These are phyloP conservation scores for Penicillium sp. DNA, from an alignment of 2,329 filamentous ascomycete species.

Conservation along the genomic window DNA sequence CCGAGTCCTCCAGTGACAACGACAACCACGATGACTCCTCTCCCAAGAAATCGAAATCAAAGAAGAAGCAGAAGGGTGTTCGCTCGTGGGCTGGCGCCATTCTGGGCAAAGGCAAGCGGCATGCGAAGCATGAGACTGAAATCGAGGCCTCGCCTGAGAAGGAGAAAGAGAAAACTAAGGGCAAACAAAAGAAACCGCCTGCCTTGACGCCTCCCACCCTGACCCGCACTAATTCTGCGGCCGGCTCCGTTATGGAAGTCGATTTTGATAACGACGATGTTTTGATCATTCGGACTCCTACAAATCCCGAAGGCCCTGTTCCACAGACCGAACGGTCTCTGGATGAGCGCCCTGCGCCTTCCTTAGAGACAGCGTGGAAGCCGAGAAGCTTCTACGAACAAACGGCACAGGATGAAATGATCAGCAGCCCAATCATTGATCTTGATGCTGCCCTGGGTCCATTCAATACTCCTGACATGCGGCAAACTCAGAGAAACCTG, in stretches of 20 bases:
- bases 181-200: conserved; percentile 7
- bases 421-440: conserved; percentile 78
- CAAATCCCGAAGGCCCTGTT: conserved; percentile 35
- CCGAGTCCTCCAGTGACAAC: conserved; percentile 31
- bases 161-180: conserved; percentile 5
- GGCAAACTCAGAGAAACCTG: conserved; percentile 29
- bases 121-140: conserved; percentile 42
- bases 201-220: conserved; percentile 46
- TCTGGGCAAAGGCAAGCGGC: conserved; percentile 44
- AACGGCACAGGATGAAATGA: conserved; percentile 59
- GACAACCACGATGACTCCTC: conserved; percentile 24
- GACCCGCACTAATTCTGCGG: conserved; percentile 42
- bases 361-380: conserved; percentile 42
- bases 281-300: conserved; percentile 47
- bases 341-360: conserved; percentile 15
- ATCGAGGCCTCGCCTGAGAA: conserved; percentile 25
- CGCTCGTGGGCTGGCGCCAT: conserved; percentile 61
- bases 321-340: conserved; percentile 17
- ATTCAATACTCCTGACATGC: conserved; percentile 69
- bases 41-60: conserved; percentile 33
- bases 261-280: conserved; percentile 53
- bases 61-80: conserved; percentile 70
- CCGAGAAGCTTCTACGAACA: conserved; percentile 47
- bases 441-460: conserved; percentile 90
- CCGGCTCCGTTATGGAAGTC: conserved; percentile 44